A percentile compares a stretch with the other conserved stretches of the same genome.
phyloP scores from a whole-genome alignment of 306 rosid species.

The Cucurbita maxima region DNA sequence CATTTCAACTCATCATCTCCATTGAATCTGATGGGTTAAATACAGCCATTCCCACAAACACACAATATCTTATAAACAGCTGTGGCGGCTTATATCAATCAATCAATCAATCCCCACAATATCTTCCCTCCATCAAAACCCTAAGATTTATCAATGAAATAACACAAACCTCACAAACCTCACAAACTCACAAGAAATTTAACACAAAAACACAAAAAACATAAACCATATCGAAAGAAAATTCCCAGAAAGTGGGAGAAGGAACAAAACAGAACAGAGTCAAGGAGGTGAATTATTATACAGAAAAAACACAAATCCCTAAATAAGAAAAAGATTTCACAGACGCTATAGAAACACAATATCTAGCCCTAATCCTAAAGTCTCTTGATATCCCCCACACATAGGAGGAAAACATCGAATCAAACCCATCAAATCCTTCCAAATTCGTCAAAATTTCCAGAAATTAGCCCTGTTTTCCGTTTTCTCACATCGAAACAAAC shows the following conservation, averaged over 20 bases:
- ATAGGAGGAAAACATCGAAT: slow-evolving; percentile 48
- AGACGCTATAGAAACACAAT: slow-evolving; percentile 38
- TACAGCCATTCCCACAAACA: slow-evolving; percentile 36
- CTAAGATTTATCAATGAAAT: slow-evolving; percentile 56
- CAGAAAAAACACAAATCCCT: slow-evolving; percentile 1
- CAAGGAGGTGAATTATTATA: slow-evolving; percentile 17
- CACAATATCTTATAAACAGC: slow-evolving; percentile 49
- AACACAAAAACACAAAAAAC: slow-evolving; percentile 10
- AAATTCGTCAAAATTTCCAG: slow-evolving; percentile 6
- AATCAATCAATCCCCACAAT: slow-evolving; percentile 65
- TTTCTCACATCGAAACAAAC: neutral
- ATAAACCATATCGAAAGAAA: neutral
- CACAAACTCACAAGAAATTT: slow-evolving; percentile 24
- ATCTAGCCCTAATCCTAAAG: slow-evolving; percentile 29
- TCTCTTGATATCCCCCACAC: slow-evolving; percentile 38
- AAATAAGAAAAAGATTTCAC: slow-evolving; percentile 13
- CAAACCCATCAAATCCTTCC: slow-evolving; percentile 42
- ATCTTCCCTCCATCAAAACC: slow-evolving; percentile 98
- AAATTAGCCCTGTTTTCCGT: neutral
- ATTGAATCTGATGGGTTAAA: slow-evolving; percentile 42
- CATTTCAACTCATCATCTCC: slow-evolving; percentile 54
- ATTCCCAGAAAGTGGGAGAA: neutral
- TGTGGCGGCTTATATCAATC: slow-evolving; percentile 25
- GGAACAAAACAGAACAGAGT: slow-evolving; percentile 5
- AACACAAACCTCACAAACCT: slow-evolving; percentile 31